Percentiles rank a stretch among this genome's conserved stretches.
These are phyloP conservation scores for Claviceps capensis DNA, from an alignment of 2,329 filamentous ascomycete species.

Conservation along the genomic window DNA sequence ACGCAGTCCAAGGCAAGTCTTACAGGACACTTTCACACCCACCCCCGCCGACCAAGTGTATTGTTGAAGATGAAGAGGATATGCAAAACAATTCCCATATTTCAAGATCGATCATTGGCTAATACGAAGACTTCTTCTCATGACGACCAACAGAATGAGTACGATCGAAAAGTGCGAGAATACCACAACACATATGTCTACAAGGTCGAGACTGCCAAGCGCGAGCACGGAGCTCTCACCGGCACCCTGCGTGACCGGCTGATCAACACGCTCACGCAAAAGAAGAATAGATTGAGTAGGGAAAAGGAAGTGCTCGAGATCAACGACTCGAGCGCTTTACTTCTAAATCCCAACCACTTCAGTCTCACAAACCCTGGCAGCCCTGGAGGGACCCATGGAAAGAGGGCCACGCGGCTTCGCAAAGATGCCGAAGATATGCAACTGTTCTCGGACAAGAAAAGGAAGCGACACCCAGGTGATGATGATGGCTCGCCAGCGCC, in stretches of 20 bases:
- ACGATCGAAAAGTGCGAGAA: conserved; percentile 46
- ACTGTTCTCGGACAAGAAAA: conserved; percentile 45
- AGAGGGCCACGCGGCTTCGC: conserved; percentile 48
- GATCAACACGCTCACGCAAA: conserved; percentile 50
- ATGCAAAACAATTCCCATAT: too few relatives aligned
- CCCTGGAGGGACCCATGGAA: conserved; percentile 48
- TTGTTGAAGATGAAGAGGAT: too few relatives aligned
- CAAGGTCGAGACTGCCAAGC: conserved; percentile 46
- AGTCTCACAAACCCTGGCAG: conserved; percentile 51
- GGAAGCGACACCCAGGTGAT: conserved; percentile 45
- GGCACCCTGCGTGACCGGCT: conserved; percentile 52
- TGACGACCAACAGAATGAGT: conserved; percentile 36
- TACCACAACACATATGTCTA: conserved; percentile 46
- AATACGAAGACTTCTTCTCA: background rate
- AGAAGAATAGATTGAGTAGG: conserved; percentile 49
- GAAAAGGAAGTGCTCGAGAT: conserved; percentile 58
- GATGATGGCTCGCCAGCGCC: conserved; percentile 51
- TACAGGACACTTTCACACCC: background rate
- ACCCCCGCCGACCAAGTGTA: too few relatives aligned
- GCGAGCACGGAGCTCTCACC: conserved; percentile 46
- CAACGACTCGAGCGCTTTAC: conserved; percentile 48
- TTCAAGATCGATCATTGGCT: background rate
- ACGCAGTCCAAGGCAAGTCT: conserved; percentile 62
- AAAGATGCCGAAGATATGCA: conserved; percentile 46
- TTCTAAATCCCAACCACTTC: conserved; percentile 56